Conservation (phyloP, 179 eudicot genomes). For the Pouteria campechiana region DNA sequence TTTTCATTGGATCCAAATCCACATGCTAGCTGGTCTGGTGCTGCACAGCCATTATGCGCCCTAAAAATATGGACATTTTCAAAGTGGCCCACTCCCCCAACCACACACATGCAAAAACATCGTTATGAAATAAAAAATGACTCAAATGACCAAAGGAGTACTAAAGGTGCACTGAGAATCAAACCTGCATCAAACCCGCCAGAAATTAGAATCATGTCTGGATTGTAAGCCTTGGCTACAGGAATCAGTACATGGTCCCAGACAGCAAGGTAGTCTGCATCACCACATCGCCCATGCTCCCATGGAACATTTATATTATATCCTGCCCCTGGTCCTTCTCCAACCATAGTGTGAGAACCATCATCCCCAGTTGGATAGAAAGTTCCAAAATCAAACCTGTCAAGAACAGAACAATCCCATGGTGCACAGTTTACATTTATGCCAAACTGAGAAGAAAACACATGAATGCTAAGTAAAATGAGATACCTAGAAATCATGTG, state of each 20-base stretch:
- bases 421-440: too few relatives aligned
- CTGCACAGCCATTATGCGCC: too few relatives aligned
- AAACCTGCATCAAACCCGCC: conserved; percentile 99
- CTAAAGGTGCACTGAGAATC: neutral
- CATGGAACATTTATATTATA: conserved; percentile 97
- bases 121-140: neutral
- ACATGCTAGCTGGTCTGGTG: too few relatives aligned
- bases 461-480: too few relatives aligned
- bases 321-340: conserved; percentile 86
- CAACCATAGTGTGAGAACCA: conserved; percentile 81
- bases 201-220: conserved; percentile 76
- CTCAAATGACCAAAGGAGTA: neutral
- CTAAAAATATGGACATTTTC: too few relatives aligned
- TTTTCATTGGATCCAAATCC: too few relatives aligned
- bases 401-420: conserved; percentile 2
- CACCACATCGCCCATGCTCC: conserved; percentile 90
- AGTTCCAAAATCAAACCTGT: conserved; percentile 76
- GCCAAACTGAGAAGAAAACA: too few relatives aligned
- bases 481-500: too few relatives aligned
- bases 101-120: too few relatives aligned
- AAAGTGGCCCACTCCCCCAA: too few relatives aligned
- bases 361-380: conserved; percentile 84
- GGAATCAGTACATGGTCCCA: conserved; percentile 90
- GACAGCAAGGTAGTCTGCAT: conserved; percentile 90
- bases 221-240: conserved; percentile 83